These are phyloP conservation scores for Eucalyptus tenuipes DNA, from an alignment of 345 rosid species.

Conservation along the genomic window DNA sequence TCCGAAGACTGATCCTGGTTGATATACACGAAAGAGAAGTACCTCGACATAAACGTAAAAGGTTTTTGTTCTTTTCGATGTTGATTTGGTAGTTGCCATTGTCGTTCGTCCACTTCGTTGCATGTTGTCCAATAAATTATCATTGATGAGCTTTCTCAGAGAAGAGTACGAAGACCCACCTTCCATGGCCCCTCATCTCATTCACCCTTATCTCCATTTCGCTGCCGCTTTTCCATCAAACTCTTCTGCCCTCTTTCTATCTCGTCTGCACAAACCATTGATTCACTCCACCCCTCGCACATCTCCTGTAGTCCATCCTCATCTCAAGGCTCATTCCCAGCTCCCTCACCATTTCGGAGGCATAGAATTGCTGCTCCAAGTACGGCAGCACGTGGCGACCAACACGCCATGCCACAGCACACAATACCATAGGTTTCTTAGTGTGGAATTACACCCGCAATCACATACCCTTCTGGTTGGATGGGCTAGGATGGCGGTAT, in stretches of 20 bases:
- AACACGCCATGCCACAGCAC: constrained; percentile 43
- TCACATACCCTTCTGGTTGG: not conserved
- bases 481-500: not conserved
- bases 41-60: not conserved
- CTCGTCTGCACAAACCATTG: not conserved
- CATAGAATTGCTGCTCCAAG: constrained; percentile 36
- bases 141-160: not conserved
- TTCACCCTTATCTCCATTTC: constrained; percentile 2
- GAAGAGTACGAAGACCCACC: not conserved
- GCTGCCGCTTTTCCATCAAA: constrained; percentile 15
- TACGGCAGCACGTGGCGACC: constrained; percentile 31
- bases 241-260: constrained; percentile 17
- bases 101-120: not conserved
- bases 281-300: not conserved
- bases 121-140: not conserved
- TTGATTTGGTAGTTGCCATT: not conserved
- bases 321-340: not conserved
- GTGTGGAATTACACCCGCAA: not conserved
- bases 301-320: not conserved
- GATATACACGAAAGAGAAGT: not conserved
- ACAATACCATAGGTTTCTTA: too few species aligned
- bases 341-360: not conserved
- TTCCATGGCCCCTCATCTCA: not conserved
- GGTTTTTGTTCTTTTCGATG: not conserved
- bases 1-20: not conserved